These are phyloP conservation scores for Cryptococcus wingfieldii DNA, from an alignment of 1,284 basidiomycete species.

Conservation along the genomic window DNA sequence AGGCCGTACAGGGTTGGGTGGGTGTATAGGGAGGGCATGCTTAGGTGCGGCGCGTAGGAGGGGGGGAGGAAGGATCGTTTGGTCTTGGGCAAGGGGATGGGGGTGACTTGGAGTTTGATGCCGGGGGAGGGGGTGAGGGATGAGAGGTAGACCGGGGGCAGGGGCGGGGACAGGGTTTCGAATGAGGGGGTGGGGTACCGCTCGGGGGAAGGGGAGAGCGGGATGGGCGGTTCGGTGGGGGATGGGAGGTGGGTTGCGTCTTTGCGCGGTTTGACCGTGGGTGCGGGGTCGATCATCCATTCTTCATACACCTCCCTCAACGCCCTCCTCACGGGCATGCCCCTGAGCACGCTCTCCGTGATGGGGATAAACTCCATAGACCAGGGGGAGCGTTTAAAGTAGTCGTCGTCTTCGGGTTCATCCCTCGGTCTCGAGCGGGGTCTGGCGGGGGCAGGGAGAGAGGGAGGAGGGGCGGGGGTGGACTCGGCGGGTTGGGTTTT, in stretches of 20 bases:
- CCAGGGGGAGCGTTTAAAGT: slow-evolving; percentile 40
- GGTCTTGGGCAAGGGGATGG: slow-evolving; percentile 7
- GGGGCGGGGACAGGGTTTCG: slow-evolving; percentile 46
- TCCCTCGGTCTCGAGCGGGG: background rate
- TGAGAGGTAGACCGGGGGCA: slow-evolving; percentile 43
- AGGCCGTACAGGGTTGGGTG: slow-evolving; percentile 46
- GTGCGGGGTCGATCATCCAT: slow-evolving; percentile 27
- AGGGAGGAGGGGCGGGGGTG: background rate
- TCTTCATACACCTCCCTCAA: slow-evolving; percentile 37
- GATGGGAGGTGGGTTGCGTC: slow-evolving; percentile 42
- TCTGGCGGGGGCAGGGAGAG: background rate
- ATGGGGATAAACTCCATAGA: slow-evolving; percentile 47
- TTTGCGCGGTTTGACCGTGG: slow-evolving; percentile 10
- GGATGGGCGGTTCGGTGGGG: slow-evolving; percentile 39
- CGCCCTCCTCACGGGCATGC: slow-evolving; percentile 24
- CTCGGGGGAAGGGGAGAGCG: slow-evolving; percentile 38
- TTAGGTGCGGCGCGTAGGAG: slow-evolving; percentile 29
- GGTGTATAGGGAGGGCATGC: slow-evolving; percentile 31
- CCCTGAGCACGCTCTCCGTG: slow-evolving; percentile 39
- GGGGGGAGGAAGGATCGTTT: slow-evolving; percentile 34
- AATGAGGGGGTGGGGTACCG: slow-evolving; percentile 50
- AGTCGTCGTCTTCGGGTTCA: slow-evolving; percentile 33
- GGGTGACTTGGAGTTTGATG: slow-evolving; percentile 15
- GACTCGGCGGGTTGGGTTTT: background rate
- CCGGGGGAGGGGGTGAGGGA: slow-evolving; percentile 19